Evolutionary conservation across 495 filamentous ascomycete species (phyloP).

Genomic region (Hypoxylon fragiforme): DNA sequence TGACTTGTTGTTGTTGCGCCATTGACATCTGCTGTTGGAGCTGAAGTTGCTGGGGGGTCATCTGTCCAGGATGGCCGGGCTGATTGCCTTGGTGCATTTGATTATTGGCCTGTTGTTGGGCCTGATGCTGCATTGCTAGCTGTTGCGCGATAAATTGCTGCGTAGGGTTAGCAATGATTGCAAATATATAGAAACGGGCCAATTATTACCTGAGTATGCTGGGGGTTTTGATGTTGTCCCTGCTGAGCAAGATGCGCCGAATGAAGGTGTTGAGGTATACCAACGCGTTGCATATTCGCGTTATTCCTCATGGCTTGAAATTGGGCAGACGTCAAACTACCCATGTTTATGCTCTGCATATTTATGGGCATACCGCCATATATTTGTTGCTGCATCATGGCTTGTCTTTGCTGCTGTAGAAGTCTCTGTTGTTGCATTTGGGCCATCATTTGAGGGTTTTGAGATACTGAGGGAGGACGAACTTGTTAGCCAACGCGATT

Average conservation of each 20-base stretch:
- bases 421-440: conserved; percentile 50
- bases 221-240: conserved; percentile 49
- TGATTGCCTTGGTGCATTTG: conserved; percentile 46
- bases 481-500: conserved; percentile 19
- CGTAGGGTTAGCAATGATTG: too few species aligned
- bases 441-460: conserved; percentile 57
- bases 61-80: conserved; percentile 46
- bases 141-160: conserved; percentile 44
- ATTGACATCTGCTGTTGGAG: conserved; percentile 40
- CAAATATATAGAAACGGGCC: not conserved
- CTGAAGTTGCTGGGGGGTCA: conserved; percentile 46
- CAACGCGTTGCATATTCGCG: conserved; percentile 41
- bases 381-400: conserved; percentile 51
- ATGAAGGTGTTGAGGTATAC: conserved; percentile 51
- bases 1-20: conserved; percentile 25
- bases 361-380: conserved; percentile 62
- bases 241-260: conserved; percentile 52
- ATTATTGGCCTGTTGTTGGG: conserved; percentile 52
- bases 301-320: conserved; percentile 57
- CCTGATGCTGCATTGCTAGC: conserved; percentile 49
- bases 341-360: conserved; percentile 38
- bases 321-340: conserved; percentile 58
- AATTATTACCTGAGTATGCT: conserved; percentile 37
- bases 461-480: conserved; percentile 42
- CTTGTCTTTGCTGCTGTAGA: conserved; percentile 42